Conservation (phyloP, 352 stramenopile genomes). For the Phytopythium delawarense region DNA sequence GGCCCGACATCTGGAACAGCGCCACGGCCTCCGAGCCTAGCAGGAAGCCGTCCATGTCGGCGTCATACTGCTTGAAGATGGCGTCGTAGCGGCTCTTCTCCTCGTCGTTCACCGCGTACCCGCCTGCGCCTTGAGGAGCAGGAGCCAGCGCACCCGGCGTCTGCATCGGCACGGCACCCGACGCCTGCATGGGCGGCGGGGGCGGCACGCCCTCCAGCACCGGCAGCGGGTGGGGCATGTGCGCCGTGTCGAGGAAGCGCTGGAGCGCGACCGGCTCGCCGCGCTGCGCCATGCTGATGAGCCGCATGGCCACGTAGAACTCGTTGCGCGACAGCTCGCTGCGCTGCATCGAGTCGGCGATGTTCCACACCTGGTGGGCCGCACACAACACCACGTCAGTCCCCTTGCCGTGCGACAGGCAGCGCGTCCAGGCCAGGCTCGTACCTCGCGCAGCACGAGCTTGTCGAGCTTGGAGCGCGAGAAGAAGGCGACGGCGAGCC, state of each 20-base stretch:
- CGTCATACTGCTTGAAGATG: conserved; percentile 92
- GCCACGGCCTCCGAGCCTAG: conserved; percentile 86
- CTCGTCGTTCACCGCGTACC: conserved; percentile 83
- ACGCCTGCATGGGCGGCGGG: conserved; percentile 16
- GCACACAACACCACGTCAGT: not conserved
- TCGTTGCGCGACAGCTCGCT: conserved; percentile 75
- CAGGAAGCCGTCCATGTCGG: conserved; percentile 89
- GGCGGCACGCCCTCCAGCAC: conserved; percentile 60
- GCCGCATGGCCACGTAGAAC: conserved; percentile 84
- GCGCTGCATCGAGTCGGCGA: conserved; percentile 64
- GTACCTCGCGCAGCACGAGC: conserved; percentile 62
- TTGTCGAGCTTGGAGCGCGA: conserved; percentile 90
- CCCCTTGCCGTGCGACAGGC: too few species aligned
- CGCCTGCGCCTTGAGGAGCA: not conserved
- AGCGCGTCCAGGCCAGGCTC: not conserved
- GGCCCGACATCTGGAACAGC: conserved; percentile 92
- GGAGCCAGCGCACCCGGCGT: conserved; percentile 6
- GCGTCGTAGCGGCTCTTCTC: conserved; percentile 90
- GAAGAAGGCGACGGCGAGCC: conserved; percentile 92
- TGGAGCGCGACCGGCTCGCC: conserved; percentile 61
- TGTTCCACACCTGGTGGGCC: conserved; percentile 62
- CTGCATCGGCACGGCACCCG: not conserved
- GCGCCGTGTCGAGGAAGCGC: conserved; percentile 65
- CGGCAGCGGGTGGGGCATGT: conserved; percentile 50
- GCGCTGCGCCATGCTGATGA: conserved; percentile 81